Conservation (phyloP, 2,329 filamentous ascomycete genomes). For the Fusarium fujikuroi region DNA sequence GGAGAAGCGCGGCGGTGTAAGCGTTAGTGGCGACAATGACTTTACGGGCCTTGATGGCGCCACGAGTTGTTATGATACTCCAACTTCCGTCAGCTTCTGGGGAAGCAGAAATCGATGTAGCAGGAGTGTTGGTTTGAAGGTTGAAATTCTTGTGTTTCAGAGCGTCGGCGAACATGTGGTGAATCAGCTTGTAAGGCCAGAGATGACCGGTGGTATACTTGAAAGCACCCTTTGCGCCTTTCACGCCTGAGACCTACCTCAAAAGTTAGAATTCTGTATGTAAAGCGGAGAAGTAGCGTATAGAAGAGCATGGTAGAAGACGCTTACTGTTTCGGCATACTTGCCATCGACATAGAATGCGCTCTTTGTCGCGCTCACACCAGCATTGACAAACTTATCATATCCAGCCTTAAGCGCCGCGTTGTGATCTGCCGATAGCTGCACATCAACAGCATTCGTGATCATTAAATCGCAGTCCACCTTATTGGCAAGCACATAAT, state of each 20-base stretch:
- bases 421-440: conserved; percentile 43
- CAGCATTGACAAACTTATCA: conserved; percentile 45
- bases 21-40: neutral
- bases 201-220: conserved; percentile 46
- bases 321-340: conserved; percentile 41
- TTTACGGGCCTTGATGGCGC: conserved; percentile 52
- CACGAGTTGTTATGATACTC: conserved; percentile 43
- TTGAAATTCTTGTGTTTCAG: conserved; percentile 37
- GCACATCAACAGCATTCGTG: conserved; percentile 53
- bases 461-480: conserved; percentile 59
- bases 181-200: conserved; percentile 50
- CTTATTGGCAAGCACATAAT: conserved; percentile 49
- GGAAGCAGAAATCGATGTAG: conserved; percentile 26
- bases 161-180: conserved; percentile 38
- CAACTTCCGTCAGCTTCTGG: conserved; percentile 16
- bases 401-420: conserved; percentile 43
- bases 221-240: conserved; percentile 49
- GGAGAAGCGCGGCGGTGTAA: conserved; percentile 2
- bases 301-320: no score
- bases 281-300: no score
- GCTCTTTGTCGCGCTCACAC: neutral
- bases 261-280: conserved; percentile 24
- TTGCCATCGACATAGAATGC: conserved; percentile 5
- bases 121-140: conserved; percentile 46
- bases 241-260: conserved; percentile 39